These are phyloP conservation scores for Stephania yunnanensis DNA, from an alignment of 164 flowering plant species.

Conservation along the genomic window DNA sequence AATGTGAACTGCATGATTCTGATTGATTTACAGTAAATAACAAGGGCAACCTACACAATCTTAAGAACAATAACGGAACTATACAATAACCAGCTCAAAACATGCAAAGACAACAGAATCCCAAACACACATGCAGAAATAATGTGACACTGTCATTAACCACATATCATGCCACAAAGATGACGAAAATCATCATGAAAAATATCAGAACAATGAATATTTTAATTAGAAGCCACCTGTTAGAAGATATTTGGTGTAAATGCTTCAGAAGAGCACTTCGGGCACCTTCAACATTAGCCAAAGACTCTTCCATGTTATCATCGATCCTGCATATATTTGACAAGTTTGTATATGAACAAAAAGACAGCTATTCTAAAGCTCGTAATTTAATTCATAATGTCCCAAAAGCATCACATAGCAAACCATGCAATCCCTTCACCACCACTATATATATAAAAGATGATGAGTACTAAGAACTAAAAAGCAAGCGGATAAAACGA, in stretches of 20 bases:
- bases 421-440: not conserved
- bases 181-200: conserved; percentile 56
- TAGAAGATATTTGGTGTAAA: conserved; percentile 63
- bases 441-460: not conserved
- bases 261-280: conserved; percentile 63
- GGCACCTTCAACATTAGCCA: conserved; percentile 78
- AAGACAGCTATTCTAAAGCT: not conserved
- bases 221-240: conserved; percentile 82
- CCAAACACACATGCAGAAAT: not conserved
- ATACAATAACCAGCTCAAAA: conserved; percentile 1
- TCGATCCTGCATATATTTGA: conserved; percentile 59
- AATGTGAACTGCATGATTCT: not conserved
- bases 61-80: not conserved
- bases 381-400: not conserved
- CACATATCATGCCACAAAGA: conserved; percentile 45
- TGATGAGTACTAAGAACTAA: not conserved
- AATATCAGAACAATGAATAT: conserved; percentile 63
- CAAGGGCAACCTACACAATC: not conserved
- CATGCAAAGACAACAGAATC: not conserved
- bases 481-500: not conserved
- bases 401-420: not conserved
- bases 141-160: not conserved
- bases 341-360: not conserved
- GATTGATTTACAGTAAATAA: not conserved
- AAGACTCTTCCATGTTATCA: conserved; percentile 85